phyloP scores from a whole-genome alignment of 2,329 filamentous ascomycete species.

The Sporothrix brasiliensis region DNA sequence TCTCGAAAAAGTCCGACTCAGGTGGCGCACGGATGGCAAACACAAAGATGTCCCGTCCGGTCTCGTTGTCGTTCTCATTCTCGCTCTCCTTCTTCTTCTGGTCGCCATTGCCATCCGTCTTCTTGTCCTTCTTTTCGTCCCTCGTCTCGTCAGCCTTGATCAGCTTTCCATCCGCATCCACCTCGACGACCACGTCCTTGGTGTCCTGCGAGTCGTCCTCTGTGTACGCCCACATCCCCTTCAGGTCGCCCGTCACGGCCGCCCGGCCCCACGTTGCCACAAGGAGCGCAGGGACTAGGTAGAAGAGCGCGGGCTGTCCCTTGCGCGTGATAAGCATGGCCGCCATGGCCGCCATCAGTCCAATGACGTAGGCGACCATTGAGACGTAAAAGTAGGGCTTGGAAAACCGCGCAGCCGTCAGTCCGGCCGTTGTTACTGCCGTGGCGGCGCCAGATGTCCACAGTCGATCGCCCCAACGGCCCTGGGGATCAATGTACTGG shows the following conservation, averaged over 20 bases:
- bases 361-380: constrained; percentile 73
- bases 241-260: constrained; percentile 67
- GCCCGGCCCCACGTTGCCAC: constrained; percentile 75
- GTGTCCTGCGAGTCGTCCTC: constrained; percentile 67
- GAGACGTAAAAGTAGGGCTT: constrained; percentile 86
- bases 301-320: constrained; percentile 87
- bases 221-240: constrained; percentile 77
- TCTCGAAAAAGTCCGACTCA: constrained; percentile 18
- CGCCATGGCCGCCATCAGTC: constrained; percentile 74
- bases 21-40: constrained; percentile 36
- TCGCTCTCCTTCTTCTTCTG: constrained; percentile 38
- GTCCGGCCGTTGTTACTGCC: constrained; percentile 42
- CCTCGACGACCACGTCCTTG: constrained; percentile 58
- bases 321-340: constrained; percentile 78
- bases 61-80: constrained; percentile 7
- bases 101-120: constrained; percentile 37
- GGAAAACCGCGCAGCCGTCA: constrained; percentile 60
- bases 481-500: constrained; percentile 62
- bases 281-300: constrained; percentile 86
- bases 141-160: constrained; percentile 45
- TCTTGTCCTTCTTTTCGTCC: constrained; percentile 39
- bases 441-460: constrained; percentile 61
- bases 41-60: constrained; percentile 38
- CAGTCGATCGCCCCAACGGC: constrained; percentile 80
- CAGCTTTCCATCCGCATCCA: constrained; percentile 54